Evolutionary conservation across 345 rosid genomes (phyloP), one percentile per base, ranked within the genome.

Genomic region (Brassica rapa): DNA sequence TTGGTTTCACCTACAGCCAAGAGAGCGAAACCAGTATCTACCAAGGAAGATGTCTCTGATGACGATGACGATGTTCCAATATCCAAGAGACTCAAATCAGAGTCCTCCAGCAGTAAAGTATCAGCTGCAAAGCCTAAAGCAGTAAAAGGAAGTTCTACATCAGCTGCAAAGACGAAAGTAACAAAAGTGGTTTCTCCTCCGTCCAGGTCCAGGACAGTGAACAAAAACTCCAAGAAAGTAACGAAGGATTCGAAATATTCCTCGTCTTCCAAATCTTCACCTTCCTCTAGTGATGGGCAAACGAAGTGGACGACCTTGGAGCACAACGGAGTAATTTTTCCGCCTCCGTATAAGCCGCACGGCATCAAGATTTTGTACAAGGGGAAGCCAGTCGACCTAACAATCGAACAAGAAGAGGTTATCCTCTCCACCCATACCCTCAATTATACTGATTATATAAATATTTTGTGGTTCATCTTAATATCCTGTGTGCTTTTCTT

Each of bases 281-380:
- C 98, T 33, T 80, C 82, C 59, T 88, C 99, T 39, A 86, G 95
- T 65, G 99, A 96, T 84, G 99, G 98, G 53, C 99, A 96, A 83
- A 91, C 86, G 81, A 96, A 96, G 82, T 96, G 98, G 99, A 91
- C 90, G 71, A 93, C 97, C 63, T 86, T 96, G 91, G 95, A 73
- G 77, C 99, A 96, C 82, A 93, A 68, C 64, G 99, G 99, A 79
- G 98, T 96, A 66, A 93, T 96, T 70, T 96, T 96, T 72, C 97
- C 98, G 5, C 97, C 98, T 81, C 80, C 89, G 23, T 96, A 96
- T 86, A 81, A 72, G 64, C 90, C 99, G 81, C 97, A 96, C 66
- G 94, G 98, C 56, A 67, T 96, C 72, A 96, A 90, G 90, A 90
- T 96, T 74, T 86, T 84, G 55, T 91, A 91, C 83, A 88, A 91